phyloP scores from a whole-genome alignment of 306 rosid genomes.

The Geum urbanum region DNA sequence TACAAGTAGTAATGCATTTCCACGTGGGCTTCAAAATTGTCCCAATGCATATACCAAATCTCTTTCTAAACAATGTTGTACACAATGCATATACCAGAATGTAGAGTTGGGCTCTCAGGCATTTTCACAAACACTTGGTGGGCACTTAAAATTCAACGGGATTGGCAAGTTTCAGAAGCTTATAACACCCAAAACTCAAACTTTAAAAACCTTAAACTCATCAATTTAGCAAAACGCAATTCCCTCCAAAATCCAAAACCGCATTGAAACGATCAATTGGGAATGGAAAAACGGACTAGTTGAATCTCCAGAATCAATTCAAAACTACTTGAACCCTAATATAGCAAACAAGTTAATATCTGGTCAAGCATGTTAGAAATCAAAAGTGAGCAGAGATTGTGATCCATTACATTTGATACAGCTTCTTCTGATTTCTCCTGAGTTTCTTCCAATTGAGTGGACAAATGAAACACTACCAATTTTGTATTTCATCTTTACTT shows the following conservation, averaged over 20 bases:
- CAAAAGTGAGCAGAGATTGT: constrained; percentile 4
- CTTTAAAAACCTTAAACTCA: neutral
- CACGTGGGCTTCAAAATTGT: too few relatives aligned
- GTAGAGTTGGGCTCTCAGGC: neutral
- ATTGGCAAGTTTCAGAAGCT: neutral
- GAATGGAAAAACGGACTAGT: neutral
- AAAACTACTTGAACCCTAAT: too few relatives aligned
- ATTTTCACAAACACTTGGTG: constrained; percentile 5
- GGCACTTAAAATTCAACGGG: neutral
- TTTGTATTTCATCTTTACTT: too few relatives aligned
- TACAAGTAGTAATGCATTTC: neutral
- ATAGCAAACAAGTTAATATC: neutral
- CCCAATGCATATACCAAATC: neutral
- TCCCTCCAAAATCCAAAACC: constrained; percentile 3
- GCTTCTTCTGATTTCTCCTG: constrained; percentile 11
- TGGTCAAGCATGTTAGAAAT: neutral
- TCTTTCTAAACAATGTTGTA: neutral
- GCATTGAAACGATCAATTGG: neutral
- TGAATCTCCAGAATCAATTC: too few relatives aligned
- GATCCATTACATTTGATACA: constrained; percentile 9
- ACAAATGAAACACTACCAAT: too few relatives aligned
- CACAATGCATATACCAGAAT: too few relatives aligned
- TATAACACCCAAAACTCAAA: neutral
- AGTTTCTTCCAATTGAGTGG: constrained; percentile 17
- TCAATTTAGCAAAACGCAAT: constrained; percentile 1